Evolutionary conservation across 495 filamentous ascomycete species (phyloP).

Genomic region (Glarea lozoyensis): DNA sequence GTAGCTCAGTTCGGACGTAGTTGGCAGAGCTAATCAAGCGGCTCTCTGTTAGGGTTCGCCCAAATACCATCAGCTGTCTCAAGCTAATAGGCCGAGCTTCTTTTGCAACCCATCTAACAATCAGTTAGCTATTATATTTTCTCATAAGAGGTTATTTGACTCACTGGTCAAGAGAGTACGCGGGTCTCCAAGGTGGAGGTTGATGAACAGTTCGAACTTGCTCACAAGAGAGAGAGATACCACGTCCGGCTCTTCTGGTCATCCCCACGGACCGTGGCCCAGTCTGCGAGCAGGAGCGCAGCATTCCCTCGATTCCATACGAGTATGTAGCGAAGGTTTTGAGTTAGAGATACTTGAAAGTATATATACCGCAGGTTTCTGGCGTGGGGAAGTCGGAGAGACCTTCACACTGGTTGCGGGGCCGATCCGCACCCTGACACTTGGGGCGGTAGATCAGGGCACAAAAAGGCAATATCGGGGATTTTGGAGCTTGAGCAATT

Average conservation of each 20-base stretch:
- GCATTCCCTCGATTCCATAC: conserved; percentile 24
- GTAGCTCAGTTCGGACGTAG: conserved; percentile 92
- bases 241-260: conserved; percentile 12
- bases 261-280: conserved; percentile 16
- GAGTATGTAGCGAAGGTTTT: conserved; percentile 6
- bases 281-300: conserved; percentile 23
- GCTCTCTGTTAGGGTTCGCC: conserved; percentile 77
- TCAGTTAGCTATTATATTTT: conserved; percentile 10
- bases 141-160: conserved; percentile 25
- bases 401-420: not conserved
- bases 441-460: not conserved
- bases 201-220: conserved; percentile 8
- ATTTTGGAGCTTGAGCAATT: too few relatives aligned
- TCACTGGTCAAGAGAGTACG: conserved; percentile 82
- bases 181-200: conserved; percentile 67
- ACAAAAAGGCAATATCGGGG: not conserved
- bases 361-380: not conserved
- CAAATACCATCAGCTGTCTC: conserved; percentile 89
- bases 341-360: not conserved
- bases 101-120: conserved; percentile 72
- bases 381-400: not conserved
- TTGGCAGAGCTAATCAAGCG: conserved; percentile 90
- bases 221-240: not conserved
- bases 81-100: conserved; percentile 82
- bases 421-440: not conserved